Percentiles rank a stretch among this genome's conserved stretches.
These are phyloP conservation scores for Massospora cicadina DNA, from an alignment of 371 early-diverging fungal genomes.

Conservation along the genomic window DNA sequence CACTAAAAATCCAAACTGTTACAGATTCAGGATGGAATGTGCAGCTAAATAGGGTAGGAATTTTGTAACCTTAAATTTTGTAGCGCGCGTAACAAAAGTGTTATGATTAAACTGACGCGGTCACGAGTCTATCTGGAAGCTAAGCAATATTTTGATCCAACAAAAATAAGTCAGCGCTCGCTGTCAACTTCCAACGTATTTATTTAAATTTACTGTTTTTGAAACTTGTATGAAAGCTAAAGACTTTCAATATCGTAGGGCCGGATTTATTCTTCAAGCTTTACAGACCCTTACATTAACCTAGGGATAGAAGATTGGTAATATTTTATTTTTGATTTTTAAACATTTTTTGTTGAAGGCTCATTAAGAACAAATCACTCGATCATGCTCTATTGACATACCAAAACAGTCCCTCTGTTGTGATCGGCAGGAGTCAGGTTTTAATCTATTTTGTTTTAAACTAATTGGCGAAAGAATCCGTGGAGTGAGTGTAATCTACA, in stretches of 20 bases:
- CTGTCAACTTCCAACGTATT: neutral
- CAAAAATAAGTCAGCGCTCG: too few species aligned
- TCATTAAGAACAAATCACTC: neutral
- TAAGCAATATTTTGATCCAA: too few species aligned
- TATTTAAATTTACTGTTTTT: neutral
- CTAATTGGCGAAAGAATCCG: slow-evolving; percentile 45
- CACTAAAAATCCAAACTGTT: too few species aligned
- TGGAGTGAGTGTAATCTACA: slow-evolving; percentile 79
- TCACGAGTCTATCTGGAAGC: too few species aligned
- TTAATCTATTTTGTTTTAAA: neutral
- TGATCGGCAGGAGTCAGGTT: slow-evolving; percentile 88
- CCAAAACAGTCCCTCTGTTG: slow-evolving; percentile 73
- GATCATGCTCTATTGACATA: slow-evolving; percentile 59
- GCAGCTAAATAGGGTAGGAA: too few species aligned
- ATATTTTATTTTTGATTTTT: neutral
- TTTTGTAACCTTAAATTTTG: too few species aligned
- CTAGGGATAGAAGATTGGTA: slow-evolving; percentile 8
- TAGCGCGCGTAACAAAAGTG: too few species aligned
- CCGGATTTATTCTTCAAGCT: neutral
- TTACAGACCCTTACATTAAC: slow-evolving; percentile 5
- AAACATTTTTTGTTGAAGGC: slow-evolving; percentile 1
- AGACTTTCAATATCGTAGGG: neutral
- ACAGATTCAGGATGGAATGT: too few species aligned
- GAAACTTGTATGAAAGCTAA: neutral
- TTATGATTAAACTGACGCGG: too few species aligned